Evolutionary conservation across 1,284 basidiomycete species (phyloP).

Genomic region (Naganishia albida): DNA sequence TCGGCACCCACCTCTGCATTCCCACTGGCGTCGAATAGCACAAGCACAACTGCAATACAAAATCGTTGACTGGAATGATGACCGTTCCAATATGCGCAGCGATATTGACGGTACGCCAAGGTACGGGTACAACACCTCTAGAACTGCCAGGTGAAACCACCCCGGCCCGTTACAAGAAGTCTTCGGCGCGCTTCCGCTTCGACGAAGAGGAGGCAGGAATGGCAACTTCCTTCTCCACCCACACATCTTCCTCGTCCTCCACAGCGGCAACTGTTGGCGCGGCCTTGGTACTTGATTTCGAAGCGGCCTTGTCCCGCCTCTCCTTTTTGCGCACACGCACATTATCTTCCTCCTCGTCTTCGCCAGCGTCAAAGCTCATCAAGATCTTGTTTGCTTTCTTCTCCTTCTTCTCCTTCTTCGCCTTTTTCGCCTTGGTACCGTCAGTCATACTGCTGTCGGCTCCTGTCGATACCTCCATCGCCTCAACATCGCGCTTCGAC

Average conservation of each 20-base stretch:
- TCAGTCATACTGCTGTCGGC: conserved; percentile 16
- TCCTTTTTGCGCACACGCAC: conserved; percentile 38
- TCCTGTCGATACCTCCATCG: conserved; percentile 28
- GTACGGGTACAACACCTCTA: too few relatives aligned
- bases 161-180: conserved; percentile 43
- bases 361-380: conserved; percentile 67
- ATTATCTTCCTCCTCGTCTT: conserved; percentile 57
- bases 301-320: conserved; percentile 51
- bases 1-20: too few relatives aligned
- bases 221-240: conserved; percentile 56
- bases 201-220: conserved; percentile 12
- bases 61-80: too few relatives aligned
- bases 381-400: conserved; percentile 57
- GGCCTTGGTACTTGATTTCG: conserved; percentile 37
- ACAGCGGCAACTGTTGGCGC: conserved; percentile 38
- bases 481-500: conserved; percentile 6
- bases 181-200: conserved; percentile 47
- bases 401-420: conserved; percentile 53
- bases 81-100: too few relatives aligned
- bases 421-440: conserved; percentile 49
- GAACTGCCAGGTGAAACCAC: too few relatives aligned
- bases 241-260: conserved; percentile 56
- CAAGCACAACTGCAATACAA: too few relatives aligned
- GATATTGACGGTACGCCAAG: too few relatives aligned
- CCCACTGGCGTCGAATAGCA: too few relatives aligned